These are phyloP conservation scores for Lachnellula arida DNA, from an alignment of 2,329 filamentous ascomycete species.

Conservation along the genomic window DNA sequence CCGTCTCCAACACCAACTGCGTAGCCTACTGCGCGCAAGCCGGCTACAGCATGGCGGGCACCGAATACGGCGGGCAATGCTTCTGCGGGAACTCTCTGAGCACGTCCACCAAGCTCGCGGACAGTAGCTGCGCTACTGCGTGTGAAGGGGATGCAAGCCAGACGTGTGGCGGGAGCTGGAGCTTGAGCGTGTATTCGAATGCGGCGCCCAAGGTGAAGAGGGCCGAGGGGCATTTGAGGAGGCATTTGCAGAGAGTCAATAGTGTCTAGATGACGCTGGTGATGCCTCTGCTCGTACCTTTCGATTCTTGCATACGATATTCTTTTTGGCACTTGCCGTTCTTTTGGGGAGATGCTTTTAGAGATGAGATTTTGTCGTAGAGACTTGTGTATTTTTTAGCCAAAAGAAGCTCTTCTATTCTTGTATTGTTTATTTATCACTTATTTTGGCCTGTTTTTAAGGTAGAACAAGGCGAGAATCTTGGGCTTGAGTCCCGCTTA, in stretches of 20 bases:
- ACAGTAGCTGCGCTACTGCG: slow-evolving; percentile 42
- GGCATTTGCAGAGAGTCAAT: not conserved
- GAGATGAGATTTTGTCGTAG: too few species aligned
- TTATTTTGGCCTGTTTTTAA: too few species aligned
- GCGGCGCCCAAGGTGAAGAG: not conserved
- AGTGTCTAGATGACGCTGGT: too few species aligned
- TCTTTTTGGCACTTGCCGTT: too few species aligned
- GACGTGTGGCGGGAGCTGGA: slow-evolving; percentile 47
- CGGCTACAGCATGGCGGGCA: slow-evolving; percentile 44
- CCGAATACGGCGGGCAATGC: slow-evolving; percentile 45
- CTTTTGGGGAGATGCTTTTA: too few species aligned
- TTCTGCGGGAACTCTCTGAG: slow-evolving; percentile 42
- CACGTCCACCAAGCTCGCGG: slow-evolving; percentile 39
- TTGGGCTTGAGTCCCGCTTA: too few species aligned
- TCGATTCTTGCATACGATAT: too few species aligned
- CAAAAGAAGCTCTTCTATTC: too few species aligned
- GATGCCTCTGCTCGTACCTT: too few species aligned
- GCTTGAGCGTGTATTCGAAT: slow-evolving; percentile 40
- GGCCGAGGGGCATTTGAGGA: not conserved
- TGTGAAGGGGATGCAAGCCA: slow-evolving; percentile 46
- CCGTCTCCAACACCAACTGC: slow-evolving; percentile 43
- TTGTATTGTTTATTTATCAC: too few species aligned
- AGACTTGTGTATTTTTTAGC: too few species aligned
- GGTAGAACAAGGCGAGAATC: too few species aligned
- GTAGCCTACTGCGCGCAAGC: slow-evolving; percentile 42